Conservation (phyloP, 352 stramenopile species). For the Phytopythium litorale region DNA sequence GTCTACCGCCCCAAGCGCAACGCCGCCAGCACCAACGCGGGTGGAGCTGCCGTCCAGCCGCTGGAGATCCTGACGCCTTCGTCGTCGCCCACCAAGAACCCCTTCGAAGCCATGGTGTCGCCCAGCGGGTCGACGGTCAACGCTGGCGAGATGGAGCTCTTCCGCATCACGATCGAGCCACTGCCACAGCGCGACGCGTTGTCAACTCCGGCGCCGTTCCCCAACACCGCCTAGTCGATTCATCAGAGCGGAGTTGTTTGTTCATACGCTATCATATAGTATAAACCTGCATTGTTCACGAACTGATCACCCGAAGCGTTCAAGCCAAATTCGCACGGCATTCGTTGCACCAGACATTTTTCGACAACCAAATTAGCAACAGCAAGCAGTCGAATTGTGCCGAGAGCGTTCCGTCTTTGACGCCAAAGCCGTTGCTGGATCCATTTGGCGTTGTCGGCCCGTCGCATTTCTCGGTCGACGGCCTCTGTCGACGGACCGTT, state of each 20-base stretch:
- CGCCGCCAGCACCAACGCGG: neutral
- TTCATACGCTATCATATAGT: neutral
- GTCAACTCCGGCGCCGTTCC: neutral
- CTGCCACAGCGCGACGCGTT: neutral
- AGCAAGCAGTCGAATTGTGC: neutral
- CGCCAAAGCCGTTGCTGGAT: neutral
- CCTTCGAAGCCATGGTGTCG: conserved; percentile 19
- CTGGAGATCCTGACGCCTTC: conserved; percentile 13
- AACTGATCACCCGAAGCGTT: neutral
- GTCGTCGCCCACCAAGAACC: conserved; percentile 10
- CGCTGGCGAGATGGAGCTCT: conserved; percentile 23
- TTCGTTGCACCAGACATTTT: too few species aligned
- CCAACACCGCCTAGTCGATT: neutral
- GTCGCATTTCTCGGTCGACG: neutral
- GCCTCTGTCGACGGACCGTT: neutral
- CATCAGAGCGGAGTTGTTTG: neutral
- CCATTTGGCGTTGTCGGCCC: neutral
- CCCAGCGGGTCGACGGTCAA: conserved; percentile 10
- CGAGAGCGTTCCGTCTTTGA: neutral
- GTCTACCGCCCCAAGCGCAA: conserved; percentile 33
- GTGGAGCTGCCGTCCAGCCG: neutral
- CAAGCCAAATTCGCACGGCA: neutral
- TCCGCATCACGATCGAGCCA: conserved; percentile 29
- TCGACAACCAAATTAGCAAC: too few species aligned
- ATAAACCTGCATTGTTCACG: neutral